Percentiles rank a stretch among this genome's conserved stretches.
Conservation (phyloP, 306 rosid species). For the Styphnolobium japonicum region DNA sequence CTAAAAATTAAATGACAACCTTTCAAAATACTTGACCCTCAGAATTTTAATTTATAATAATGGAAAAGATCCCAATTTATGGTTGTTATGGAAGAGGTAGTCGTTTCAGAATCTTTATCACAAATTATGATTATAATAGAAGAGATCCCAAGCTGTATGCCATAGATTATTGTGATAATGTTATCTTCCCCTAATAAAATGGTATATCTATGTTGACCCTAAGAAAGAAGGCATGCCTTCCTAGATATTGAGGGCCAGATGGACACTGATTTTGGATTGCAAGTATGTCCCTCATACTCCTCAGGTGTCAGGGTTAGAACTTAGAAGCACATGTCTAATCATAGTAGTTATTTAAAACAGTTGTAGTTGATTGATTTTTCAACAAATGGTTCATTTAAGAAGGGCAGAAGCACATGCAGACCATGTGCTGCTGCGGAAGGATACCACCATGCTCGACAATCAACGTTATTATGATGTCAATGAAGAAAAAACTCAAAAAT, state of each 20-base stretch:
- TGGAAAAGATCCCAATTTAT: not conserved
- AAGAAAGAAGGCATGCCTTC: too few relatives aligned
- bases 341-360: not conserved
- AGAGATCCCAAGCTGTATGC: not conserved
- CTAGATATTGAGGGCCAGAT: too few relatives aligned
- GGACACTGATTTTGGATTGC: too few relatives aligned
- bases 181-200: too few relatives aligned
- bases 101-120: not conserved
- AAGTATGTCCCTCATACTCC: too few relatives aligned
- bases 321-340: not conserved
- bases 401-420: slow-evolving; percentile 27
- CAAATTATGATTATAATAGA: not conserved
- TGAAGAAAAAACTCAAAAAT: not conserved
- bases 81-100: not conserved
- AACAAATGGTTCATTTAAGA: not conserved
- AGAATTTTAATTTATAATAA: not conserved
- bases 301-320: too few relatives aligned
- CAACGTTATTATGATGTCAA: not conserved
- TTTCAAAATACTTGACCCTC: too few relatives aligned
- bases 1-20: too few relatives aligned
- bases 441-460: slow-evolving; percentile 8
- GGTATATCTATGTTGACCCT: too few relatives aligned
- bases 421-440: slow-evolving; percentile 31
- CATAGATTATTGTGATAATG: too few relatives aligned
- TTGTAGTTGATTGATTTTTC: not conserved